Conservation (phyloP, 1,139 yeast genomes). For the Blastobotrys persicus region DNA sequence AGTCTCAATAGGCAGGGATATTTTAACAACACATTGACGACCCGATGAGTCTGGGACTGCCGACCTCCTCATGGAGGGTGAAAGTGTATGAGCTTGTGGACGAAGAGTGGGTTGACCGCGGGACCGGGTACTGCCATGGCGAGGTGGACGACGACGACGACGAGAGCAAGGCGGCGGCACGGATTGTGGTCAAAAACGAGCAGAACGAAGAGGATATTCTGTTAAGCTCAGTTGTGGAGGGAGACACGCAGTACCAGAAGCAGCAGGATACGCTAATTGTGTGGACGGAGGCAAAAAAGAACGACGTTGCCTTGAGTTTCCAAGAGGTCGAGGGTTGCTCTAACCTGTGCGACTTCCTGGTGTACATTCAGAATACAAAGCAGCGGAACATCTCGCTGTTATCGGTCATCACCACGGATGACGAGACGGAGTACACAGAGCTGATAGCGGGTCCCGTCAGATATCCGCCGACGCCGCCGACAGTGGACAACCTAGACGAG, state of each 20-base stretch:
- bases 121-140: slow-evolving; percentile 89
- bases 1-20: too few relatives aligned
- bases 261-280: slow-evolving; percentile 94
- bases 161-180: slow-evolving; percentile 2
- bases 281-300: slow-evolving; percentile 82
- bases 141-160: slow-evolving; percentile 38
- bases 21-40: too few relatives aligned
- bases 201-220: slow-evolving; percentile 56
- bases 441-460: slow-evolving; percentile 76
- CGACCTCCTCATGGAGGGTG: slow-evolving; percentile 66
- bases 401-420: slow-evolving; percentile 58
- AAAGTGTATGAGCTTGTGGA: slow-evolving; percentile 81
- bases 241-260: slow-evolving; percentile 79
- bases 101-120: slow-evolving; percentile 88
- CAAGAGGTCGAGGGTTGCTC: slow-evolving; percentile 93
- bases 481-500: slow-evolving; percentile 41
- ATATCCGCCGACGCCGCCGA: slow-evolving; percentile 58
- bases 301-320: slow-evolving; percentile 85
- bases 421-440: slow-evolving; percentile 58
- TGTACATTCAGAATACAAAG: slow-evolving; percentile 59
- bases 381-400: slow-evolving; percentile 72
- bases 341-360: slow-evolving; percentile 74
- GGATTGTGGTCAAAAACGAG: slow-evolving; percentile 64
- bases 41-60: slow-evolving; percentile 32
- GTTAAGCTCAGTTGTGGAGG: slow-evolving; percentile 64